Evolutionary conservation across 495 filamentous ascomycete species (phyloP), one percentile per base, ranked within the genome.

Genomic region (Neurospora terricola): DNA sequence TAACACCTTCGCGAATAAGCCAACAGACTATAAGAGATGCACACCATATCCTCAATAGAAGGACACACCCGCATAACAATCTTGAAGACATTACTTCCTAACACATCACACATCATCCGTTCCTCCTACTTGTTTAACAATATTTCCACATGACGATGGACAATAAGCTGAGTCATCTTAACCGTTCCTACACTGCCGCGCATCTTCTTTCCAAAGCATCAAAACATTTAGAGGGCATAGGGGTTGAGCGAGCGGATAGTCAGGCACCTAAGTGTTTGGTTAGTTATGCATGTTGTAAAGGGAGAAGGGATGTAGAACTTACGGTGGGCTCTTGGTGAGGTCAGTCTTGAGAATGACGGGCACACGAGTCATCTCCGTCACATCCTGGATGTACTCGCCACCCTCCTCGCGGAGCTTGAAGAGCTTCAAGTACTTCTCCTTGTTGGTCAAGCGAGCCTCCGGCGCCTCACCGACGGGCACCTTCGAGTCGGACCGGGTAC

Each of bases 331-430:
- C 91, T 98, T 99, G 86, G 87, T 93, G 77, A 99, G 87, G 83
- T 99, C 96, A 40, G 96, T 99, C 90, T 98, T 99, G 70, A 99
- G 83, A 77, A 98, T 97, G 73, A 99, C 92, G 4, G 96, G 96
- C 70, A 99, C 93, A 72, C 94, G 87, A 42, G 94, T 95, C 93
- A 99, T 97, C 87, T 99, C 96, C 36, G 90, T 93, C 74, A 99
- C 94, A 81, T 98, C 96, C 81, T 99, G 96, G 77, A 99, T 97
- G 84, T 96, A 94, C 71, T 98, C 93, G 40, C 96, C 94, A 74
- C 92, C 91, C 83, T 96, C 94, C 78, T 99, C 96, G 62, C 96
- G 86, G 76, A 99, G 84, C 76, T 90, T 90, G 85, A 99, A 98
- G 69, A 94, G 85, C 77, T 91, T 93, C 73, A 97, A 81, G 82